Evolutionary conservation across 805 yeast genomes (phyloP), one percentile per base, ranked within the genome.

Genomic region (Kodamaea kakaduensis): DNA sequence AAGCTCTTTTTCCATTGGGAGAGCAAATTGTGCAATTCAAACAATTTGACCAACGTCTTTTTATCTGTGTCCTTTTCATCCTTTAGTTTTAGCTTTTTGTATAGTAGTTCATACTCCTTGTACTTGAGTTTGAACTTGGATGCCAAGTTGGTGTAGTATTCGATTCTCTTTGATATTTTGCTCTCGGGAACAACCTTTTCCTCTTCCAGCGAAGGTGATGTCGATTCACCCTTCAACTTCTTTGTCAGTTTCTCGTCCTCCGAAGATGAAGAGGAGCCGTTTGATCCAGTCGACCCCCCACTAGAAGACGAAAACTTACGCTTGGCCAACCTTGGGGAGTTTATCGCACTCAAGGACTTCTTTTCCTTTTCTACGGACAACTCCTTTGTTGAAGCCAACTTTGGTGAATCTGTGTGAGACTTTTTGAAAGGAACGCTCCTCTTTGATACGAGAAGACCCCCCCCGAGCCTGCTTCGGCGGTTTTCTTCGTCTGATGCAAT

Each of bases 1-100:
- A 78, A 58, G 45, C 69, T 63, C 40, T 63, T 64, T 52, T 78
- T 78, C 81, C 81, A 75, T 25, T 66, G 65, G 13, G 72, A 64
- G 33, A 78, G 54, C 26, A 64, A 62, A 20, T 66, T 67, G 52
- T 78, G 84, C 55, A 78, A 49, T 33, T 69, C 69, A 47, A 67
- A 61, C 32, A 78, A 54, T 48, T 56, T 61, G 36, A 58, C 48
- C 52, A 71, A 39, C 54, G 45, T 21, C 27, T 39, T 56, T 39
- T 55, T 56, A 25, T 48, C 44, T 52, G 53, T 50, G 44, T 19
- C 36, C 28, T 32, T 41, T 34, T 38, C 41, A 23, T 37, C 13
- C 34, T 35, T 41, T 19, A 17, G 41, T 33, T 43, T 43, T 24
- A 37, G 37, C 29, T 29, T 34, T 21, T 53, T 48, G 53, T 77